A percentile compares a stretch with the other conserved stretches of the same genome.
Conservation (phyloP, 257 asterid genomes). For the Nicotiana otophora region DNA sequence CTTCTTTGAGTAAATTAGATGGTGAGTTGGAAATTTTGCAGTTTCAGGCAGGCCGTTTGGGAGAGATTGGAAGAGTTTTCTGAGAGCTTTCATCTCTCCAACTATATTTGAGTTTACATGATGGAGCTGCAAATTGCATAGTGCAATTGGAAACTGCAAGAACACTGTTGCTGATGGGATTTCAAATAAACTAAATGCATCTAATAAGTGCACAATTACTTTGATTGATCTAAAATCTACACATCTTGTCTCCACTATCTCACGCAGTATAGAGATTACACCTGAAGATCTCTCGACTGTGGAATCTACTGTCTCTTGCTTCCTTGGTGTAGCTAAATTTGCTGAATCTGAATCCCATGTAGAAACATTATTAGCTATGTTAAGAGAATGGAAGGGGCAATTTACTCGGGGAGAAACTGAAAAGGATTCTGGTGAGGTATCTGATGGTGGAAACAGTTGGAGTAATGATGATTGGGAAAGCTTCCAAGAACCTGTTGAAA, state of each 20-base stretch:
- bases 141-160: constrained; percentile 21
- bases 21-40: constrained; percentile 58
- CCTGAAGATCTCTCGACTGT: constrained; percentile 61
- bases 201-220: constrained; percentile 52
- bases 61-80: constrained; percentile 61
- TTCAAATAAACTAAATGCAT: constrained; percentile 28
- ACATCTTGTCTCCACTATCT: constrained; percentile 59
- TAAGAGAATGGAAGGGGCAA: constrained; percentile 84
- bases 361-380: constrained; percentile 47
- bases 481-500: constrained; percentile 63
- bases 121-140: constrained; percentile 80
- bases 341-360: constrained; percentile 46
- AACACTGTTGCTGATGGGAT: constrained; percentile 27
- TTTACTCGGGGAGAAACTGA: constrained; percentile 32
- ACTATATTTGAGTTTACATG: constrained; percentile 59
- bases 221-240: constrained; percentile 87
- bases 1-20: constrained; percentile 75
- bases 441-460: constrained; percentile 56
- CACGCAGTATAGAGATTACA: constrained; percentile 52
- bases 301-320: constrained; percentile 80
- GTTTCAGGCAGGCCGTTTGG: constrained; percentile 73
- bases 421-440: constrained; percentile 30
- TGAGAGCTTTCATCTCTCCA: constrained; percentile 58
- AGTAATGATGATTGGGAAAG: constrained; percentile 89
- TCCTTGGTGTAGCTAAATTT: constrained; percentile 47